Base-by-base conservation (phyloP, 768 basidiomycete genomes). In the Termitomyces sp. region DNA sequence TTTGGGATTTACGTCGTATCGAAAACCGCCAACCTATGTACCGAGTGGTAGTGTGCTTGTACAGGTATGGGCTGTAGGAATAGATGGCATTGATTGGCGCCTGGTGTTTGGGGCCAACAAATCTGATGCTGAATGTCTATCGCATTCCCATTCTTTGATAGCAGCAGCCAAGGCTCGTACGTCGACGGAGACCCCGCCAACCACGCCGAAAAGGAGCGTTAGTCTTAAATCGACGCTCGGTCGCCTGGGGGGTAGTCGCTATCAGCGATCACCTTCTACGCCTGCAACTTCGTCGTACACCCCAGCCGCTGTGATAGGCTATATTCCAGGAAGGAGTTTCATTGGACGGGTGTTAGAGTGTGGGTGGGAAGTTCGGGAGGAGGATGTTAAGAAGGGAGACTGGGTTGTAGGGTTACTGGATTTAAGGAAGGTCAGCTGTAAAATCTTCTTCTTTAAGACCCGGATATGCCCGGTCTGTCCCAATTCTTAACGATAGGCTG, bases 21-120 rank as follows among this genome's bases (percentile, higher is more conserved):
- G 88, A 14, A 67, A 77, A 26, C 92, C 94, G 13, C 94, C 94
- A 0, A 75, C 75, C 13, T 85, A 86, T 64, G 84, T 95, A 10
- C 82, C 86, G 0, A 76, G 82, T 46, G 76, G 78, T 27, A 79
- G 88, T 56, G 81, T 94, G 16, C 76, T 97, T 24, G 85, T 97
- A 6, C 92, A 94, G 67, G 89, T 97, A 4, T 92, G 89, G 79
- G 91, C 88, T n/a, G 91, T 93, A 1, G 92, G 85, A 2, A 70
- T 96, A 43, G 93, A 96, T 63, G 77, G 79, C 14, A 73, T 87
- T 6, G 94, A 96, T 72, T 79, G 76, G 6, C 76, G 82, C 53
- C 75, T 93, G 58, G 81, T 91, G 34, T 67, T 72, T 53, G 74
- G 73, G 3, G 67, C 59, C n/a, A 62, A 62, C 20, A 64, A 52